A percentile compares a stretch with the other conserved stretches of the same genome.
Evolutionary conservation across 2,329 filamentous ascomycete genomes (phyloP).

Genomic region (Harringtonia aguacate): DNA sequence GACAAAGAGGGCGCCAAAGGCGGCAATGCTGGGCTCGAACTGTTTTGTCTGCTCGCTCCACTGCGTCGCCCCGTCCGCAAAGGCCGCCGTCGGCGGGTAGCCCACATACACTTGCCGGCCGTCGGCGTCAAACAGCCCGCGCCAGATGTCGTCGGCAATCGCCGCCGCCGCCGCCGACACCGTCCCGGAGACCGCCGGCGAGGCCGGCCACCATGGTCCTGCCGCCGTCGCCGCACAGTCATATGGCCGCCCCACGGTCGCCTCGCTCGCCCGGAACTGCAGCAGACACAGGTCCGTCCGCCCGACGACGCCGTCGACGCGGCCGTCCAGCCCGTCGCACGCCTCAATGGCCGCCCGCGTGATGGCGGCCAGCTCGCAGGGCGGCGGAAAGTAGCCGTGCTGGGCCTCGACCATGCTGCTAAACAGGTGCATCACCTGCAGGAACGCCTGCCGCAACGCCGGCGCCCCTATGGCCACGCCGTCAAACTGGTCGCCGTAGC

Average conservation of each 20-base stretch:
- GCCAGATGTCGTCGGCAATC: constrained; percentile 21
- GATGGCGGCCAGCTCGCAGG: constrained; percentile 18
- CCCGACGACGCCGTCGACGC: constrained; percentile 13
- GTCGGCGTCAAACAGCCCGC: constrained; percentile 24
- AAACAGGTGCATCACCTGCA: constrained; percentile 32
- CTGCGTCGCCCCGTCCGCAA: constrained; percentile 21
- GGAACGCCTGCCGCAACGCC: constrained; percentile 32
- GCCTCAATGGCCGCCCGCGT: constrained; percentile 9
- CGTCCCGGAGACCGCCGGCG: constrained; percentile 9
- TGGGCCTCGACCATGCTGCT: constrained; percentile 25
- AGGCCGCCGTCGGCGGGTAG: background rate
- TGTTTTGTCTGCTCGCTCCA: constrained; percentile 19
- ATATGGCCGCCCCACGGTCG: constrained; percentile 33
- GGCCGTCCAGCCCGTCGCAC: constrained; percentile 14
- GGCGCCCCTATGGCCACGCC: constrained; percentile 35
- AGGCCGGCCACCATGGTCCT: background rate
- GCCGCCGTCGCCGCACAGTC: constrained; percentile 6
- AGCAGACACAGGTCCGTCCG: constrained; percentile 27
- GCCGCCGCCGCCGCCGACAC: constrained; percentile 12
- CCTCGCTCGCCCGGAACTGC: constrained; percentile 30
- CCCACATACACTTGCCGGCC: constrained; percentile 23
- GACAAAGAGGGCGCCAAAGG: constrained; percentile 20
- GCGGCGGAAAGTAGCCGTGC: constrained; percentile 25
- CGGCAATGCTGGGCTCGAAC: background rate
- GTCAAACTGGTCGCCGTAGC: constrained; percentile 29